Evolutionary conservation across 1,284 basidiomycete genomes (phyloP).

Genomic region (Megacollybia platyphylla): DNA sequence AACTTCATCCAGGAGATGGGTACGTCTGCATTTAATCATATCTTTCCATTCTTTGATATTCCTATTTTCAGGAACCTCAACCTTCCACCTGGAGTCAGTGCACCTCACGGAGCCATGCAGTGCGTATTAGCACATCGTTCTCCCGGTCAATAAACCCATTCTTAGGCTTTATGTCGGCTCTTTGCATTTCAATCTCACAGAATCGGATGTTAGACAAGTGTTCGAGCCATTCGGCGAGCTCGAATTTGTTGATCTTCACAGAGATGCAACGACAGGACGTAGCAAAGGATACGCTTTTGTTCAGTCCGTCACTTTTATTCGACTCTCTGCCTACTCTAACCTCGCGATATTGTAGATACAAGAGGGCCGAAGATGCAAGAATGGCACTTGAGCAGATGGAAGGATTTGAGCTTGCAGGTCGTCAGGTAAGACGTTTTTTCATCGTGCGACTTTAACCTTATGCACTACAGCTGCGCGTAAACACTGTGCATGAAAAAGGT

Average conservation of each 20-base stretch:
- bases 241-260: slow-evolving; percentile 96
- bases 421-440: slow-evolving; percentile 50
- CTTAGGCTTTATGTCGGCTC: slow-evolving; percentile 90
- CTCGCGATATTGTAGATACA: slow-evolving; percentile 45
- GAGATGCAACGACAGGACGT: slow-evolving; percentile 83
- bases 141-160: slow-evolving; percentile 2
- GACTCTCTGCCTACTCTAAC: slow-evolving; percentile 1
- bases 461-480: slow-evolving; percentile 61
- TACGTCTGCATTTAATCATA: slow-evolving; percentile 20
- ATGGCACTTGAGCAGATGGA: slow-evolving; percentile 98
- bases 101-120: slow-evolving; percentile 71
- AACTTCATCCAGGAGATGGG: slow-evolving; percentile 75
- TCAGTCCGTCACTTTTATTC: slow-evolving; percentile 45
- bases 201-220: slow-evolving; percentile 94
- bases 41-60: slow-evolving; percentile 10
- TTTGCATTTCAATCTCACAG: slow-evolving; percentile 90
- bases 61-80: slow-evolving; percentile 47
- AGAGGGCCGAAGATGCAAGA: slow-evolving; percentile 80
- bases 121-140: slow-evolving; percentile 21
- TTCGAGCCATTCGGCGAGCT: slow-evolving; percentile 98
- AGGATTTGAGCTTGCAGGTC: slow-evolving; percentile 91
- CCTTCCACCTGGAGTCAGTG: slow-evolving; percentile 63
- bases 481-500: slow-evolving; percentile 85
- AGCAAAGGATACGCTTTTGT: slow-evolving; percentile 98
- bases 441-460: slow-evolving; percentile 5